A percentile compares a stretch with the other conserved stretches of the same genome.
phyloP scores from a whole-genome alignment of 306 rosid genomes.

The Medicago arabica region DNA sequence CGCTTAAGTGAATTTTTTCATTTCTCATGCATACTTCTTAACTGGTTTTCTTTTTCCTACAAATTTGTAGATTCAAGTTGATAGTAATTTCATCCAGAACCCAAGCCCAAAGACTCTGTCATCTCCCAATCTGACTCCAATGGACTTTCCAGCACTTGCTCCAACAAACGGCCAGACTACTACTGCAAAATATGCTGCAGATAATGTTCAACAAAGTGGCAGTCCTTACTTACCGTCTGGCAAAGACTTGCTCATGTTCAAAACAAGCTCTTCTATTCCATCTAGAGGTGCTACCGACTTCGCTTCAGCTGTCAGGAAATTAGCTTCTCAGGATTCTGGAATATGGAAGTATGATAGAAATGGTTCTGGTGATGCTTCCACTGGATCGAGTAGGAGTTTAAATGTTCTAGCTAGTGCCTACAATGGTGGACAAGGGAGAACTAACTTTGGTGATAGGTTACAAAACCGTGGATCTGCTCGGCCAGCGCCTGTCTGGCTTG shows the following conservation, averaged over 20 bases:
- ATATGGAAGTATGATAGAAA: constrained; percentile 84
- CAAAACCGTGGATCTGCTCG: constrained; percentile 77
- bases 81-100: constrained; percentile 75
- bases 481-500: constrained; percentile 91
- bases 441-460: constrained; percentile 64
- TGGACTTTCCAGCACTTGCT: constrained; percentile 88
- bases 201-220: constrained; percentile 70
- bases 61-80: constrained; percentile 88
- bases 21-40: constrained; percentile 33
- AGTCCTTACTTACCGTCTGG: constrained; percentile 66
- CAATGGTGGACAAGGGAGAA: constrained; percentile 73
- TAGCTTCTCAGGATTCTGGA: constrained; percentile 92
- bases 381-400: constrained; percentile 85
- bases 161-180: constrained; percentile 62
- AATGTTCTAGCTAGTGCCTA: constrained; percentile 66
- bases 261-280: constrained; percentile 70
- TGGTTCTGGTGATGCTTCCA: constrained; percentile 72
- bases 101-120: constrained; percentile 71
- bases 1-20: constrained; percentile 25
- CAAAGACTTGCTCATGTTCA: constrained; percentile 81
- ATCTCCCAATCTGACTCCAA: constrained; percentile 75
- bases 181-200: constrained; percentile 64
- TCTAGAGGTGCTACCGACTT: constrained; percentile 79
- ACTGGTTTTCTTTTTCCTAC: constrained; percentile 17
- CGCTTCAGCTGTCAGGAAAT: constrained; percentile 94